Conservation (phyloP, 2,329 filamentous ascomycete species). For the Fusarium cyanostomum region DNA sequence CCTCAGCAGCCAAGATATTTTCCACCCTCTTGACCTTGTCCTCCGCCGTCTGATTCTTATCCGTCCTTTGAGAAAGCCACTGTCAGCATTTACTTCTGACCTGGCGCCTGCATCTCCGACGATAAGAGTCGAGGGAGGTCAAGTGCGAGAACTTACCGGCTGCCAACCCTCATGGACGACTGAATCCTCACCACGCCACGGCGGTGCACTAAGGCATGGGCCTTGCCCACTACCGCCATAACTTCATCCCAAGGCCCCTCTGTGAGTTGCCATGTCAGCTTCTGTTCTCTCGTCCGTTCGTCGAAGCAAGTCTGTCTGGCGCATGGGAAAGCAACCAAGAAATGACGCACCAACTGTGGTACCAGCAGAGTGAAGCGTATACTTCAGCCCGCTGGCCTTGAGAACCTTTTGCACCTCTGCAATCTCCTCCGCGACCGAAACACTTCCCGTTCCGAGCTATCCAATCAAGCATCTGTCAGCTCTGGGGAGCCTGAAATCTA, state of each 20-base stretch:
- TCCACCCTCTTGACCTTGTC: conserved; percentile 78
- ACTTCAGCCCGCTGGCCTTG: conserved; percentile 80
- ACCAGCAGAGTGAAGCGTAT: conserved; percentile 91
- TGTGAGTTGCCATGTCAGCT: conserved; percentile 48
- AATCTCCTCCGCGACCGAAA: conserved; percentile 83
- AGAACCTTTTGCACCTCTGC: conserved; percentile 89
- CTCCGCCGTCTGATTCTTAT: conserved; percentile 83
- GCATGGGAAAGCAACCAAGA: not conserved
- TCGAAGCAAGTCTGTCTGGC: not conserved
- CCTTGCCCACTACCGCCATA: conserved; percentile 85
- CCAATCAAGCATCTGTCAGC: conserved; percentile 10
- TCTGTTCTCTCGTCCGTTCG: not conserved
- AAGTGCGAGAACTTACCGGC: conserved; percentile 64
- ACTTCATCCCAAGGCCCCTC: conserved; percentile 93
- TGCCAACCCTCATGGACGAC: conserved; percentile 86
- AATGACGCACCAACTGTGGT: conserved; percentile 82
- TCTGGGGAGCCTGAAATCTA: not conserved
- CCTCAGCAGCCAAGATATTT: conserved; percentile 54
- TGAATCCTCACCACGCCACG: conserved; percentile 85
- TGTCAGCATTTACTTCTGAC: not conserved
- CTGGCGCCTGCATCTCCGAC: not conserved
- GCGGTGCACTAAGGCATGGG: conserved; percentile 79
- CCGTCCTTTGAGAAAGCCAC: conserved; percentile 64
- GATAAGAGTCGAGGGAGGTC: not conserved
- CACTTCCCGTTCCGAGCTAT: conserved; percentile 80